phyloP scores from a whole-genome alignment of 352 stramenopile species.

The Phytopythium vexans region DNA sequence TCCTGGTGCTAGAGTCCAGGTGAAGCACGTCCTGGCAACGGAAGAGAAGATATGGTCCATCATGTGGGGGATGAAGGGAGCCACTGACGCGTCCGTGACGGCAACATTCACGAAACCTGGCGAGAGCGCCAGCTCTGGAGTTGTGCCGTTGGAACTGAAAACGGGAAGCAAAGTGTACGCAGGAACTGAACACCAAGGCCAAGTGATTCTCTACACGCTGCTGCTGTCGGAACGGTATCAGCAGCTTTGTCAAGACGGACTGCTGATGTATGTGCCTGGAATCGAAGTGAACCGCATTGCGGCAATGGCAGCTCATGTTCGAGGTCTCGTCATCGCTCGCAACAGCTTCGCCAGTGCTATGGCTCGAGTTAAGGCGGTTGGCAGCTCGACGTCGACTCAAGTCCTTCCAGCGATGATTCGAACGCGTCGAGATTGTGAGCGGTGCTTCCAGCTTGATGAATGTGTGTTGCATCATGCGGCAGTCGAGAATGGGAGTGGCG shows the following conservation, averaged over 20 bases:
- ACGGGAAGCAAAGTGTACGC: conserved; percentile 74
- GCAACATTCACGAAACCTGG: conserved; percentile 28
- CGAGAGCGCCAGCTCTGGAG: conserved; percentile 8
- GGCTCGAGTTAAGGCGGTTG: conserved; percentile 52
- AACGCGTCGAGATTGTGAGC: conserved; percentile 55
- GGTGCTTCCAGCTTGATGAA: conserved; percentile 82
- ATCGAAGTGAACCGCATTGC: conserved; percentile 70
- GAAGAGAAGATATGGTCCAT: conserved; percentile 87
- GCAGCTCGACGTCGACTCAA: conserved; percentile 38
- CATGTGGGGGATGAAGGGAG: conserved; percentile 81
- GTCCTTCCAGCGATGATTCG: conserved; percentile 75
- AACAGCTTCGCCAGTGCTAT: conserved; percentile 72
- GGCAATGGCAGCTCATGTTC: conserved; percentile 51
- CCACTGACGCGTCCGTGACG: conserved; percentile 69
- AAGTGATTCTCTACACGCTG: conserved; percentile 90
- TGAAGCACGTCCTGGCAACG: conserved; percentile 56
- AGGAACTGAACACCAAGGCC: conserved; percentile 60
- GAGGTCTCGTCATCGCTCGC: conserved; percentile 59
- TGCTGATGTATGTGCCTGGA: conserved; percentile 70
- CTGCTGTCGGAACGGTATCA: conserved; percentile 78
- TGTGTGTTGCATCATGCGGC: conserved; percentile 85
- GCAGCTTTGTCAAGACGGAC: conserved; percentile 47
- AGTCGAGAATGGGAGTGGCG: conserved; percentile 61
- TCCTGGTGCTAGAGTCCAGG: conserved; percentile 20
- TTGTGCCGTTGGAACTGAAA: conserved; percentile 86